Evolutionary conservation across 768 basidiomycete species (phyloP), one percentile per base, ranked within the genome.

Genomic region (Leccinum subgranulosum): DNA sequence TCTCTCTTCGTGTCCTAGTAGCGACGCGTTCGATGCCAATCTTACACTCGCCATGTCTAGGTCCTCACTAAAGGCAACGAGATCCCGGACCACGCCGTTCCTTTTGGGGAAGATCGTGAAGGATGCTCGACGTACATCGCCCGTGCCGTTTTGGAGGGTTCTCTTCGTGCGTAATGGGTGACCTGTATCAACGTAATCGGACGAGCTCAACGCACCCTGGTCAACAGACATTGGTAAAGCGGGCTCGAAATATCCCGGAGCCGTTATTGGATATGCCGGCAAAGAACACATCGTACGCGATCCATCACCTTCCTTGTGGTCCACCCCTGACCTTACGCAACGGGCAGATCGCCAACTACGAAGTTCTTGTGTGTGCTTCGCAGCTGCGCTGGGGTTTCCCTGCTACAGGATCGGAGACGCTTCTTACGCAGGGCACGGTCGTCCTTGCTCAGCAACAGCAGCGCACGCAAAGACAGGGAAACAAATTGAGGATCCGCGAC

Each of bases 181-280:
- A 27, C 4, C 39, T 41, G 10, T 41, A 19, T n/a, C n/a, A 41
- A n/a, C 39, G 17, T 41, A n/a, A 19, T 41, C n/a, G n/a, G 1
- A 41, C 4, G n/a, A 41, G 10, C n/a, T 41, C 39, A 41, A 19
- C n/a, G 4, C n/a, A 19, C 10, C n/a, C 39, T 5, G 39, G 5
- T 41, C n/a, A n/a, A 41, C 39, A 75, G 75, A 75, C 25, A 60
- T 76, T 11, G 74, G 74, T 7, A 75, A 71, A 60, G 72, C 73
- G 51, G 64, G 69, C 6, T 52, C 62, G 23, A 70, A 75, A 28
- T 66, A 63, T n/a, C 3, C 64, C 19, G 74, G 74, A 17, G 74
- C 73, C 0, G 55, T 65, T 3, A 68, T 76, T 19, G 64, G 67
- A 23, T 75, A 60, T 52, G 69, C 69, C n/a, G 75, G 75, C 6